Percentiles rank a stretch among this genome's conserved stretches.
phyloP scores from a whole-genome alignment of 1,284 basidiomycete species.

The Sporisorium exsertum region DNA sequence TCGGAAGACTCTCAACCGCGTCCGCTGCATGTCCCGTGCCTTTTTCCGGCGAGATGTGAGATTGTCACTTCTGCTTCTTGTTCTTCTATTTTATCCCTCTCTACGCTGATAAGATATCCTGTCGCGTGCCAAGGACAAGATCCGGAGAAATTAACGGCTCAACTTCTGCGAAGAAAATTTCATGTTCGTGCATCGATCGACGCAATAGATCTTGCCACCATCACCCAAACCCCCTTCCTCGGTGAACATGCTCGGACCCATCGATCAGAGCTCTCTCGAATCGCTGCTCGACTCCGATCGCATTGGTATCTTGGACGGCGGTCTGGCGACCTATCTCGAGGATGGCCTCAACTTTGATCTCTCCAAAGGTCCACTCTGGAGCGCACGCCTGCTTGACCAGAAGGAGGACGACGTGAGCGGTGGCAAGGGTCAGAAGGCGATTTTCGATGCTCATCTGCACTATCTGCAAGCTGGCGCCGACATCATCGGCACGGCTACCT shows the following conservation, averaged over 20 bases:
- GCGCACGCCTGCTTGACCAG: constrained; percentile 55
- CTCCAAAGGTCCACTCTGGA: constrained; percentile 56
- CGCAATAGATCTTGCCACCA: background rate
- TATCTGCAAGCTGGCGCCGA: constrained; percentile 58
- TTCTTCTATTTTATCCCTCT: background rate
- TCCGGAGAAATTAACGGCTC: constrained; percentile 17
- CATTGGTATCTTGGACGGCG: constrained; percentile 59
- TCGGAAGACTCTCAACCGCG: constrained; percentile 46
- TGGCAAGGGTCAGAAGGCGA: constrained; percentile 44
- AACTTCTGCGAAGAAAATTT: constrained; percentile 10
- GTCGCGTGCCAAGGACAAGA: background rate
- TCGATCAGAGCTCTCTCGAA: constrained; percentile 34
- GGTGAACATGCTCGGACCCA: constrained; percentile 22
- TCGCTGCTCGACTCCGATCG: constrained; percentile 35
- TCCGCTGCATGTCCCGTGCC: background rate
- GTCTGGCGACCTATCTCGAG: constrained; percentile 62
- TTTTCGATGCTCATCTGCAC: constrained; percentile 56
- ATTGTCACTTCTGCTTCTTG: background rate
- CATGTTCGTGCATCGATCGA: background rate
- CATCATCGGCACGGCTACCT: constrained; percentile 61
- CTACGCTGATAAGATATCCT: constrained; percentile 31
- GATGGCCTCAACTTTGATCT: constrained; percentile 58
- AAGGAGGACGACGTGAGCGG: constrained; percentile 39
- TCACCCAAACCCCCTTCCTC: background rate
- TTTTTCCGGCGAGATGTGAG: constrained; percentile 17